Evolutionary conservation across 108 stramenopile species (phyloP), one percentile per base, ranked within the genome.

Genomic region (Epithemia pelagica): DNA sequence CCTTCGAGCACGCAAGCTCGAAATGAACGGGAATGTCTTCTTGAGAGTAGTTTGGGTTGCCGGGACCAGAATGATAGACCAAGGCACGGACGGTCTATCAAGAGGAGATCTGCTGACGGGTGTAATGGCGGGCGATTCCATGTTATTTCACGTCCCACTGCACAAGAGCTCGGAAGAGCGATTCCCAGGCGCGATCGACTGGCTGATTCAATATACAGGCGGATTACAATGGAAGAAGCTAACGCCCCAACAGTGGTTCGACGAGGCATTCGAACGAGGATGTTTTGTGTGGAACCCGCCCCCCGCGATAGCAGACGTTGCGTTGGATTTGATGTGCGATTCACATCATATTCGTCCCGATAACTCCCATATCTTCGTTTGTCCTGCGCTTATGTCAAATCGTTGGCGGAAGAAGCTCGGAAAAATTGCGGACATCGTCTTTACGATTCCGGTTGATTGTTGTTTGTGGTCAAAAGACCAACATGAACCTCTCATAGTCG

Each of bases 1-100:
- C 0, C 52, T 82, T 1, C n/a, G 60, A 2, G 33, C 82, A 23
- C 59, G 74, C 1, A 53, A 54, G 1, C 0, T 81, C 29, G 74
- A 68, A 28, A 58, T 78, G 61, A 21, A 32, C 21, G 29, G 30
- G 5, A 55, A 59, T 1, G 15, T 64, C 0, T 46, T 59, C 19
- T 32, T 81, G 1, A 66, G 59, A 28, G 18, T 75, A 18, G 25
- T 77, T 10, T 72, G 69, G 27, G 67, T 76, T 1, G 52, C 74
- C 2, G 77, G 80, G 1, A 75, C 51, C n/a, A n/a, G n/a, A n/a
- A 8, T 23, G 80, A n/a, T 78, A 78, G 74, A 81, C 75, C 65
- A 71, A 46, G 80, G 80, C 1, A 68, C 74, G 5, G 77, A 81
- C 46, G 74, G 70, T 1, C 21, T 69, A 2, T 77, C 77, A 0